Conservation (phyloP, 768 basidiomycete species). For the Auriscalpium microsporum region DNA sequence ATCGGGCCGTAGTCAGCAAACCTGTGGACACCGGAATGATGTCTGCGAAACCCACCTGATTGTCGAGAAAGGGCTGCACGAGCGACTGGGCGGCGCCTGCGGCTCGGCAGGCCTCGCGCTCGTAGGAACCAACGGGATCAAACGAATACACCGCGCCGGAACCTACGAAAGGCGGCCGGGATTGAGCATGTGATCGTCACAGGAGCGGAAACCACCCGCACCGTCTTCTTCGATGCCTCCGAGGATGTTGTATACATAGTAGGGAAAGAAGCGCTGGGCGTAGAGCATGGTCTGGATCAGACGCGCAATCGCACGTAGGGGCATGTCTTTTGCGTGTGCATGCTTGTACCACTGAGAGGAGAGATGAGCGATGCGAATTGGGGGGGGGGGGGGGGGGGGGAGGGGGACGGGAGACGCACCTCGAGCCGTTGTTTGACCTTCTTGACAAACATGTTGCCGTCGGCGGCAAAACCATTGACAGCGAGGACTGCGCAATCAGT, state of each 20-base stretch:
- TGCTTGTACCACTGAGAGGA: conserved; percentile 85
- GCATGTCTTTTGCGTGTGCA: conserved; percentile 95
- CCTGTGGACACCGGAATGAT: not conserved
- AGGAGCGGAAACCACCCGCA: conserved; percentile 31
- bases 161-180: conserved; percentile 37
- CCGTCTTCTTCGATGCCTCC: conserved; percentile 96
- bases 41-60: conserved; percentile 61
- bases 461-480: conserved; percentile 95
- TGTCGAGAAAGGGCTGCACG: conserved; percentile 96
- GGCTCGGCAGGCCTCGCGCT: conserved; percentile 93
- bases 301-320: conserved; percentile 93
- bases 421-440: conserved; percentile 91
- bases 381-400: not conserved
- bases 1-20: conserved; percentile 26
- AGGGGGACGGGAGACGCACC: conserved; percentile 46
- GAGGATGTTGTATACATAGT: conserved; percentile 95
- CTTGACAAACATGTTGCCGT: conserved; percentile 97
- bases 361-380: not conserved
- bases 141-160: conserved; percentile 99
- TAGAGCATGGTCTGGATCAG: conserved; percentile 99
- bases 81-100: conserved; percentile 93
- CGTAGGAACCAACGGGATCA: conserved; percentile 97
- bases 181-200: conserved; percentile 1
- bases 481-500: conserved; percentile 91
- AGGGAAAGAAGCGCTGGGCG: conserved; percentile 93